Percentiles rank a stretch among this genome's conserved stretches.
These are phyloP conservation scores for Rubus idaeus DNA, from an alignment of 306 rosid species.

Conservation along the genomic window DNA sequence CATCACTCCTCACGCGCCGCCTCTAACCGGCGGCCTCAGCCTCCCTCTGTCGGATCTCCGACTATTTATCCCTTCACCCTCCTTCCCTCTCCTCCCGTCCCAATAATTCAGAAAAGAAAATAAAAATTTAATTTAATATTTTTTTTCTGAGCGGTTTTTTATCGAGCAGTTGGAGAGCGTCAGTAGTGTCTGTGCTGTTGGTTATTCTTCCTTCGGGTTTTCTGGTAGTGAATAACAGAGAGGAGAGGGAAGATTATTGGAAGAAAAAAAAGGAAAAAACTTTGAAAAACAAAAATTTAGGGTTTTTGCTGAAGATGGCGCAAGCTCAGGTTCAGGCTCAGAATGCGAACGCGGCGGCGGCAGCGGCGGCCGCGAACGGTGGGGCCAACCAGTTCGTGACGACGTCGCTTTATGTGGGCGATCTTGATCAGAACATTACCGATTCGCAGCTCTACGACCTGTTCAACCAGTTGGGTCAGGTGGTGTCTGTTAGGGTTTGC, in stretches of 20 bases:
- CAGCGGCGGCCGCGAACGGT: slow-evolving; percentile 37
- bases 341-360: slow-evolving; percentile 54
- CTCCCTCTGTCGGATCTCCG: slow-evolving; percentile 50
- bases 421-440: slow-evolving; percentile 78
- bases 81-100: slow-evolving; percentile 94
- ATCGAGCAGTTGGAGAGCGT: slow-evolving; percentile 22
- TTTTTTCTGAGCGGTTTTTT: slow-evolving; percentile 5
- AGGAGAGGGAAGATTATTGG: slow-evolving; percentile 88
- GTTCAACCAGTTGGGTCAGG: slow-evolving; percentile 90
- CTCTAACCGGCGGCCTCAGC: slow-evolving; percentile 48
- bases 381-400: slow-evolving; percentile 74
- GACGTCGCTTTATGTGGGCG: slow-evolving; percentile 93
- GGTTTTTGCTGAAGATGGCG: slow-evolving; percentile 53
- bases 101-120: slow-evolving; percentile 10
- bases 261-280: background rate
- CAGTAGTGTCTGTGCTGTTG: slow-evolving; percentile 7
- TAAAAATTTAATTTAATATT: background rate
- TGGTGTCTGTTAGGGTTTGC: slow-evolving; percentile 95
- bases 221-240: slow-evolving; percentile 53
- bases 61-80: slow-evolving; percentile 32
- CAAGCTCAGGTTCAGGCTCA: slow-evolving; percentile 85
- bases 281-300: background rate
- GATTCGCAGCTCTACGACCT: slow-evolving; percentile 94
- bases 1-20: slow-evolving; percentile 30
- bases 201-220: slow-evolving; percentile 51